Base-by-base conservation (phyloP, 2,329 filamentous ascomycete species). In the Phialophora verrucosa region DNA sequence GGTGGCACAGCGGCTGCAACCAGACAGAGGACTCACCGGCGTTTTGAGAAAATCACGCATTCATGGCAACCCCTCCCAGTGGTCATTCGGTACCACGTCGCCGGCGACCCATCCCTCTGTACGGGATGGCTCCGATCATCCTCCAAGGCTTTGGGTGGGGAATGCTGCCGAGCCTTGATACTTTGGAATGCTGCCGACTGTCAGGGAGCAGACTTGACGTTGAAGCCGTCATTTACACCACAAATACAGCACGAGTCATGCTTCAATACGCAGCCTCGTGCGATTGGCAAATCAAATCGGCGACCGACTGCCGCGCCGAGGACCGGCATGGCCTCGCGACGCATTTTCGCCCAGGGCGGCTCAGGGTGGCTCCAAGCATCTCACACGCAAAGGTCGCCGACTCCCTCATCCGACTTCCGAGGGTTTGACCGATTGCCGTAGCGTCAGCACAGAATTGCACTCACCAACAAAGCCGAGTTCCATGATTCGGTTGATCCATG, bases 251-350 rank as follows among this genome's bases (percentile, higher is more conserved):
- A 38, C 10, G 49, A 54, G 59, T 44, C 47, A 42, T 61, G 49
- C 29, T 25, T 27, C 59, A 35, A 61, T 51, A 54, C 59, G 17
- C n/a, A 32, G 58, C 23, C 50, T 42, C 23, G 27, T 53, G 62
- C 35, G 11, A 10, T 35, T 27, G 49, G 32, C 62, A 35, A 64
- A 64, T 64, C 56, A 42, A 10, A 49, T 55, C 25, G n/a, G 20
- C 6, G 32, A 20, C 62, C 62, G 62, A 60, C 47, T 64, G 7
- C 62, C 62, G 62, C 38, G 27, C 62, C 62, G 62, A 64, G 14
- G 14, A 53, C 32, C 62, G 62, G 10, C 35, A 6, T 49, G 23
- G 38, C n/a, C 29, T 25, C 42, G 3, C 6, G 14, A 54, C 25
- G n/a, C 29, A 12, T 59, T 31, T 12, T 20, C 42, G 57, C 8